Conservation (phyloP, 306 rosid genomes). For the Vicia villosa region DNA sequence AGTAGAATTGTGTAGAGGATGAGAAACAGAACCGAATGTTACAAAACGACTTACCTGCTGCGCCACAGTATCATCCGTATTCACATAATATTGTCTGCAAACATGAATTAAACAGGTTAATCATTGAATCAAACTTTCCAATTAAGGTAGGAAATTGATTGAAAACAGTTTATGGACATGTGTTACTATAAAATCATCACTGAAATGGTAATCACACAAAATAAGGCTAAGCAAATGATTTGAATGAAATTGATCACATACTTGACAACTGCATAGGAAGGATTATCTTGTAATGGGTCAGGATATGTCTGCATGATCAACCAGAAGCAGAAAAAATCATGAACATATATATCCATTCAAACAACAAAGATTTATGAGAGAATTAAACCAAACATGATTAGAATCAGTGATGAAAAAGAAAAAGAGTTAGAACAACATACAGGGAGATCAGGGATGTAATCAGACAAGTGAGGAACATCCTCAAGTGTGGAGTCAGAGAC, state of each 20-base stretch:
- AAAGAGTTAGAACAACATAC: background rate
- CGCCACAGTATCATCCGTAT: slow-evolving; percentile 70
- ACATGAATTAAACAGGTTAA: slow-evolving; percentile 10
- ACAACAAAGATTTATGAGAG: background rate
- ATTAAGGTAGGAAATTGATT: background rate
- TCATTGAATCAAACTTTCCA: background rate
- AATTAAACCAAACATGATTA: background rate
- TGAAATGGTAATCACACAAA: background rate
- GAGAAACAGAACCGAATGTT: background rate
- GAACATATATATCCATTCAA: slow-evolving; percentile 2
- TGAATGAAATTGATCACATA: slow-evolving; percentile 35
- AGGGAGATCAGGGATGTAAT: slow-evolving; percentile 11
- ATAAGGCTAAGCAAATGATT: background rate
- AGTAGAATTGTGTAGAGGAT: background rate
- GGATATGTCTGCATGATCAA: slow-evolving; percentile 60
- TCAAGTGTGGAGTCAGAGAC: background rate
- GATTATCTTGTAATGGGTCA: slow-evolving; percentile 86
- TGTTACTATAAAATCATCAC: too few relatives aligned
- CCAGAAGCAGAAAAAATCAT: background rate
- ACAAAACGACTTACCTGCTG: slow-evolving; percentile 45
- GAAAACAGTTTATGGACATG: background rate
- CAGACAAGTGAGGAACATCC: slow-evolving; percentile 20
- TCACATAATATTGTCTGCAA: slow-evolving; percentile 89
- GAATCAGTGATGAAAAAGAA: background rate
- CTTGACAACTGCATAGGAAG: slow-evolving; percentile 91